Evolutionary conservation across 495 filamentous ascomycete species (phyloP).

Genomic region (Gamarada debralockiae): DNA sequence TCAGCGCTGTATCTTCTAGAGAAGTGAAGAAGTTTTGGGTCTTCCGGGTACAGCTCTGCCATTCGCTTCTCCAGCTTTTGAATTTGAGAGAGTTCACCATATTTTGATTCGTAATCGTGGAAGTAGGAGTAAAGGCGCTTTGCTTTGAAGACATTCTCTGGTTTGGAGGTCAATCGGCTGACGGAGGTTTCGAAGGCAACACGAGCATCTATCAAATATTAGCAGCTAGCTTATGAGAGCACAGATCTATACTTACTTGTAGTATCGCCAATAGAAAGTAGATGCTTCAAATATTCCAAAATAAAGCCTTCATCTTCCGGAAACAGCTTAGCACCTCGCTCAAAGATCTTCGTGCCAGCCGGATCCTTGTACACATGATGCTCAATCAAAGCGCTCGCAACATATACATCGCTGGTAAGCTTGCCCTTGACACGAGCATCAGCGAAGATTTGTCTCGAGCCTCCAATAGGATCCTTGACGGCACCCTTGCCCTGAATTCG

Average conservation of each 20-base stretch:
- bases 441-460: conserved; percentile 78
- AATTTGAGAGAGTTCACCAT: conserved; percentile 85
- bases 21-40: conserved; percentile 72
- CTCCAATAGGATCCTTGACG: conserved; percentile 58
- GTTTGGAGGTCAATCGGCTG: conserved; percentile 67
- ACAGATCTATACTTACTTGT: conserved; percentile 75
- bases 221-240: background rate
- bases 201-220: conserved; percentile 64
- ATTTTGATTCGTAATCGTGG: conserved; percentile 91
- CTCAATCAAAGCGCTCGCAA: conserved; percentile 86
- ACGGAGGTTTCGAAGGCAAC: conserved; percentile 93
- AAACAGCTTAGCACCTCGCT: conserved; percentile 87
- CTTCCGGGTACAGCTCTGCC: conserved; percentile 85
- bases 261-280: conserved; percentile 84
- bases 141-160: conserved; percentile 65
- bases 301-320: conserved; percentile 89
- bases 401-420: conserved; percentile 89
- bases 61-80: conserved; percentile 88
- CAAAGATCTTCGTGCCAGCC: conserved; percentile 90
- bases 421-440: conserved; percentile 83
- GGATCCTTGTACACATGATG: conserved; percentile 93
- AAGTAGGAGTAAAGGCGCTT: conserved; percentile 86
- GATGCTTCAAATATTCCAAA: conserved; percentile 90
- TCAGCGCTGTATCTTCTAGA: conserved; percentile 65
- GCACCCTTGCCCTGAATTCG: conserved; percentile 84